phyloP scores from a whole-genome alignment of 371 early-diverging fungal genomes.

The Mortierella sp. region DNA sequence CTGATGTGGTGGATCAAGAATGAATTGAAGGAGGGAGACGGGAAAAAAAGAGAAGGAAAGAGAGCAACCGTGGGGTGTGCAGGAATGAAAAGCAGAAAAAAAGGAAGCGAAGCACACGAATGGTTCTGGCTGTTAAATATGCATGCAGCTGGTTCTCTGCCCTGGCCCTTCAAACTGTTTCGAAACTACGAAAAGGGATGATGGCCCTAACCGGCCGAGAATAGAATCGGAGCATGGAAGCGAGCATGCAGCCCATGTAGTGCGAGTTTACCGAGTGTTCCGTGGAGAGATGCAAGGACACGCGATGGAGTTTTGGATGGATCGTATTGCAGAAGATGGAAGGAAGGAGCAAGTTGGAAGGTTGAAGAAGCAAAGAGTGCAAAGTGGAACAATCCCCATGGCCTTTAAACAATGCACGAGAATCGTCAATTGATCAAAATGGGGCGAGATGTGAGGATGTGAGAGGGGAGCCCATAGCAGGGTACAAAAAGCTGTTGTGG shows the following conservation, averaged over 20 bases:
- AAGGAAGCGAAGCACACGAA: constrained; percentile 1
- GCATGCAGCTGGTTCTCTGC: constrained; percentile 1
- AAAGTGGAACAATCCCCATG: no score
- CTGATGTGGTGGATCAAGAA: constrained; percentile 1
- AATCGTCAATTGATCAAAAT: no score
- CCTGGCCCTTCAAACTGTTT: constrained; percentile 26
- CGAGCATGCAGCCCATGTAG: background rate
- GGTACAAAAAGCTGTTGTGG: background rate
- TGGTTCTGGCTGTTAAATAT: background rate
- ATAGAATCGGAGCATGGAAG: constrained; percentile 15
- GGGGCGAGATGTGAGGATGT: background rate
- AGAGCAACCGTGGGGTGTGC: background rate
- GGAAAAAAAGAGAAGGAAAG: background rate
- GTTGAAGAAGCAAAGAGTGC: no score
- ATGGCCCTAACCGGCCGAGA: constrained; percentile 26
- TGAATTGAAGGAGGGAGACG: background rate
- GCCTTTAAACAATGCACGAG: no score
- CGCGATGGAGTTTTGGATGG: no score
- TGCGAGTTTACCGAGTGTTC: background rate
- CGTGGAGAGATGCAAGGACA: background rate
- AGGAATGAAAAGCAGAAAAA: background rate
- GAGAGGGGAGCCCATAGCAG: background rate
- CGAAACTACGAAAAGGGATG: constrained; percentile 15
- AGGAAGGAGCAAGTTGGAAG: no score
- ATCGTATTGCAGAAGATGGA: no score